Base-by-base conservation (phyloP, 805 yeast species). In the Kuraishia hungarica region DNA sequence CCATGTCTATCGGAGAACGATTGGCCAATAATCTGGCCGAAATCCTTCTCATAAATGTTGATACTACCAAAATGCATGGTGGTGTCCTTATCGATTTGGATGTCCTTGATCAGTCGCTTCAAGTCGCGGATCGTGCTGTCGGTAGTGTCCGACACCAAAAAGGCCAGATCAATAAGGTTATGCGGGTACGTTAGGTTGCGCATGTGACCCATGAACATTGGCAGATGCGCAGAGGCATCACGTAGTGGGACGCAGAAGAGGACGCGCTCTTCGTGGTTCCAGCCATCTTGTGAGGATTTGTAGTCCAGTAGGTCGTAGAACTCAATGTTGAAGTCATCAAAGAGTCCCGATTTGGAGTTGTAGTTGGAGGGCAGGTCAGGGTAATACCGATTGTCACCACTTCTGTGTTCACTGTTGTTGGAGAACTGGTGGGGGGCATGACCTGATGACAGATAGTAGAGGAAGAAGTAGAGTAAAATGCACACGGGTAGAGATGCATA, bases 1-100 rank as follows among this genome's bases (percentile, higher is more conserved):
- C 96, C 97, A 67, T 92, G 97, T 65, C 97, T 77, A 67, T 89
- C 97, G 56, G 87, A 81, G 62, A 91, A 89, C 21, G 91, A 86
- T 71, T 91, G 97, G 54, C 97, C 97, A 58, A 91, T 86, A 54
- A 82, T 79, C 67, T 90, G 96, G 52, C 97, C 97, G 67, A 91
- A 91, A 71, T 92, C 96, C 67, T 88, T 91, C 68, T 89, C 93
- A 64, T 76, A 89, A 53, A 89, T 89, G 66, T 89, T 94, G 57
- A 89, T 87, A 63, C 86, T 82, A 48, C 96, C 96, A 69, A 87
- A 88, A 58, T 84, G 78, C 73, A 76, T 72, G 17, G 74, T 58
- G 23, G 70, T 67, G 71, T 88, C 86, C 29, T 82, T 77, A 60
- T 84, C 82, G 29, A 75, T 75, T 70, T 92, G 97, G 50, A 87